These are phyloP conservation scores for Pythium dissotocum DNA, from an alignment of 352 stramenopile genomes.

Conservation along the genomic window DNA sequence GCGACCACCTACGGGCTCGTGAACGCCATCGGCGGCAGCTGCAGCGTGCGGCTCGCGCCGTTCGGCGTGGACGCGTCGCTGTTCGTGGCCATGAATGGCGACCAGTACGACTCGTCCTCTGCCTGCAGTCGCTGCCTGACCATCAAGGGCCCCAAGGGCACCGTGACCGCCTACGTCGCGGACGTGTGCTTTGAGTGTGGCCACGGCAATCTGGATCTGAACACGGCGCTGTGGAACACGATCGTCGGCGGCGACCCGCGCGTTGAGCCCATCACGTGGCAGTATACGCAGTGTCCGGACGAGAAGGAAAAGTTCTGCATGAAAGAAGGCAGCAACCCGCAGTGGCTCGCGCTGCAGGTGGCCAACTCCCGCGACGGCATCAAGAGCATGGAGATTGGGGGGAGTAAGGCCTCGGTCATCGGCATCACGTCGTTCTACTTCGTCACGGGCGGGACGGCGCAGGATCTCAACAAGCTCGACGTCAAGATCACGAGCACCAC, in stretches of 20 bases:
- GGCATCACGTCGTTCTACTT: conserved; percentile 28
- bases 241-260: conserved; percentile 54
- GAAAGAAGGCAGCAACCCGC: conserved; percentile 64
- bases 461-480: conserved; percentile 11
- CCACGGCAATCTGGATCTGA: conserved; percentile 64
- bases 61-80: conserved; percentile 44
- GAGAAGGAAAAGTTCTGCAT: conserved; percentile 66
- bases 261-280: conserved; percentile 55
- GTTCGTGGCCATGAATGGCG: conserved; percentile 64
- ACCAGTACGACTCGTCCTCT: conserved; percentile 57
- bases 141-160: conserved; percentile 46
- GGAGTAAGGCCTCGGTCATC: conserved; percentile 41
- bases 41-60: conserved; percentile 46
- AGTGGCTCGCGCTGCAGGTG: conserved; percentile 67
- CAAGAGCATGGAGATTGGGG: conserved; percentile 50
- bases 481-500: conserved; percentile 17
- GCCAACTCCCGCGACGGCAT: conserved; percentile 54
- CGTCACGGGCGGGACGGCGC: not conserved
- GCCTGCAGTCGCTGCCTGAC: conserved; percentile 60
- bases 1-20: conserved; percentile 55
- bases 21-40: conserved; percentile 48
- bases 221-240: conserved; percentile 54
- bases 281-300: conserved; percentile 57
- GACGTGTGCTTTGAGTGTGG: conserved; percentile 71
- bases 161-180: conserved; percentile 50